Conservation (phyloP, 768 basidiomycete genomes). For the Leccinum arenicola region DNA sequence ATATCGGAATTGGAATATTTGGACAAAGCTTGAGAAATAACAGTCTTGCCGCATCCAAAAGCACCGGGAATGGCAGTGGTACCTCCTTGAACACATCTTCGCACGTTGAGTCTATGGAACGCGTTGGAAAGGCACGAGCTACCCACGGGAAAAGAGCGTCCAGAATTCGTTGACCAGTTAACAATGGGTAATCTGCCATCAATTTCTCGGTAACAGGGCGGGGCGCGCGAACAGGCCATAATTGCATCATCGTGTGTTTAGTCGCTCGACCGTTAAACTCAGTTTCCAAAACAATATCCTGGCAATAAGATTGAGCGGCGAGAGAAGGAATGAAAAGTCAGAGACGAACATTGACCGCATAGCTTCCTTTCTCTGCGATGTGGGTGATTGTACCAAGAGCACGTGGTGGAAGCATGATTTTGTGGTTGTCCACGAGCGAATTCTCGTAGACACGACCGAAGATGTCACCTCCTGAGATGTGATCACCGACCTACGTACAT, state of each 20-base stretch:
- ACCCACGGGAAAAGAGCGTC: constrained; percentile 95
- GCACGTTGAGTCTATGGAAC: constrained; percentile 1
- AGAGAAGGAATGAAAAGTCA: not conserved
- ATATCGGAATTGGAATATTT: constrained; percentile 99
- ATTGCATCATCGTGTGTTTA: constrained; percentile 94
- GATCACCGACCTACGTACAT: constrained; percentile 77
- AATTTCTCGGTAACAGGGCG: constrained; percentile 95
- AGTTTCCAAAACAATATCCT: constrained; percentile 96
- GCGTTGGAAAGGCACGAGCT: not conserved
- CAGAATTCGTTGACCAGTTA: constrained; percentile 95
- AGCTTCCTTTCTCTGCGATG: constrained; percentile 92
- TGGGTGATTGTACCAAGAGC: constrained; percentile 93
- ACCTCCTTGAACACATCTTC: constrained; percentile 91
- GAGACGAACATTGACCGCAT: constrained; percentile 75
- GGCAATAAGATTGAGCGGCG: not conserved
- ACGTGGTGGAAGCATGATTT: constrained; percentile 93
- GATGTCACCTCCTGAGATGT: constrained; percentile 95
- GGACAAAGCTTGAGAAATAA: constrained; percentile 96
- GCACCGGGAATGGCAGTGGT: constrained; percentile 98
- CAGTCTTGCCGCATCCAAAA: constrained; percentile 98
- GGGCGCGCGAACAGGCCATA: constrained; percentile 98
- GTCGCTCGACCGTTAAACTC: constrained; percentile 96
- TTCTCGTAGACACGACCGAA: constrained; percentile 97
- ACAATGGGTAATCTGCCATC: constrained; percentile 85
- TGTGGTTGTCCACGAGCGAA: constrained; percentile 93